Percentiles rank a stretch among this genome's conserved stretches.
These are phyloP conservation scores for Aspergillus funiculosus DNA, from an alignment of 495 filamentous ascomycete genomes.

Conservation along the genomic window DNA sequence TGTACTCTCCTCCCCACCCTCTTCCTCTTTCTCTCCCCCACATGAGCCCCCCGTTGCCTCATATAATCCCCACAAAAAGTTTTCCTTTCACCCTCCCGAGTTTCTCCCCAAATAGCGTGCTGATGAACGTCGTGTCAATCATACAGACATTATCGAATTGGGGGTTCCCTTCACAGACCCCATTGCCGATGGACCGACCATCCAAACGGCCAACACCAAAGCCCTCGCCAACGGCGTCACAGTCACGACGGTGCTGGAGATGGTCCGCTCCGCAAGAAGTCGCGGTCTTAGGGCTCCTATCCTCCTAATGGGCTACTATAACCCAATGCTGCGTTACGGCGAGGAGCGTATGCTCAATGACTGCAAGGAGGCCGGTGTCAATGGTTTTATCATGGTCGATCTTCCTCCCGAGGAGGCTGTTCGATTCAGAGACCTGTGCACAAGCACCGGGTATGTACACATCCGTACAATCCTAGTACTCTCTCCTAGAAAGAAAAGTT, in stretches of 20 bases:
- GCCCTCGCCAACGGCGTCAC: constrained; percentile 87
- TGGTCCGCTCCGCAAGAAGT: constrained; percentile 69
- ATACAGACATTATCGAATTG: constrained; percentile 38
- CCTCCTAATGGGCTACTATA: constrained; percentile 98
- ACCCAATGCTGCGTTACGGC: constrained; percentile 87
- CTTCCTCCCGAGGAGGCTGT: constrained; percentile 95
- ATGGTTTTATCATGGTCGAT: constrained; percentile 97
- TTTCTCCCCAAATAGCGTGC: background rate
- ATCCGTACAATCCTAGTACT: background rate
- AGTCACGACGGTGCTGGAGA: constrained; percentile 66
- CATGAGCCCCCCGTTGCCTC: constrained; percentile 2
- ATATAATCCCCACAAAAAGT: background rate
- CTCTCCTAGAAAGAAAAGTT: no score
- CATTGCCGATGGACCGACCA: constrained; percentile 91
- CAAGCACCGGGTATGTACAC: constrained; percentile 56
- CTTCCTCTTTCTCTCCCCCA: no score
- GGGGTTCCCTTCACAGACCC: constrained; percentile 96
- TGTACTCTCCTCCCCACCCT: constrained; percentile 18
- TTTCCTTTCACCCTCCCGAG: background rate
- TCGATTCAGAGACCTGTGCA: constrained; percentile 80
- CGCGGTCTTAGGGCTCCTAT: constrained; percentile 74
- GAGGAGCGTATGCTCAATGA: constrained; percentile 84
- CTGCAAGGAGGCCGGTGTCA: constrained; percentile 79
- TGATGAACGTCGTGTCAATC: background rate
- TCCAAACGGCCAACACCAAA: constrained; percentile 84